phyloP scores from a whole-genome alignment of 495 filamentous ascomycete species.

The Tuber indicum region DNA sequence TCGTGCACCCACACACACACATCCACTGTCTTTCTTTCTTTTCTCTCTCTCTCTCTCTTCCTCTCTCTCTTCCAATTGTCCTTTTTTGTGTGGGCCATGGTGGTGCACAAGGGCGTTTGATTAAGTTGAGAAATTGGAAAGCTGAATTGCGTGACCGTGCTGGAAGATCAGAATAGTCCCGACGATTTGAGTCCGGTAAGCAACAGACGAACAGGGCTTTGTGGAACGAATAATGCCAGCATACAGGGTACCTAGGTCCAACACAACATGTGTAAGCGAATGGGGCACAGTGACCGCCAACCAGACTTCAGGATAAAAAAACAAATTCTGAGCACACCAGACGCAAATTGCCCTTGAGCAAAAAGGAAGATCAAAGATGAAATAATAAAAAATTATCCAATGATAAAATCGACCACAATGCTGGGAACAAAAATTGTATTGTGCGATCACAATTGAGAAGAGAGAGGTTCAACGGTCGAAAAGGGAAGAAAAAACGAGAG shows the following conservation, averaged over 20 bases:
- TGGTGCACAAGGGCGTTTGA: conserved; percentile 25
- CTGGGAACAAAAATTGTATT: neutral
- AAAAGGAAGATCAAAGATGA: conserved; percentile 33
- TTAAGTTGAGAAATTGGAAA: conserved; percentile 36
- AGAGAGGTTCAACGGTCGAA: neutral
- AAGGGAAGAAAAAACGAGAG: neutral
- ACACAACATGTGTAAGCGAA: conserved; percentile 36
- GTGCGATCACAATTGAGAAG: neutral
- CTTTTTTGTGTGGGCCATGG: conserved; percentile 7
- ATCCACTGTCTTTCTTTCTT: neutral
- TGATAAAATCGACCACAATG: conserved; percentile 5
- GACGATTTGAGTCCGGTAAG: conserved; percentile 39
- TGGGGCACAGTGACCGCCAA: conserved; percentile 30
- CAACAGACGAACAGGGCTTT: conserved; percentile 33
- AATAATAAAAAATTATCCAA: conserved; percentile 22
- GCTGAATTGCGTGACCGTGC: conserved; percentile 42
- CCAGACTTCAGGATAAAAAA: conserved; percentile 31
- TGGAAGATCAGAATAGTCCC: conserved; percentile 40
- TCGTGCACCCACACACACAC: neutral
- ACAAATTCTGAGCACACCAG: conserved; percentile 24
- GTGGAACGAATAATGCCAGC: conserved; percentile 34
- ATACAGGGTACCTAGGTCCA: conserved; percentile 34
- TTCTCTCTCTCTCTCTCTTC: conserved; percentile 8
- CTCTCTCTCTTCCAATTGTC: conserved; percentile 23
- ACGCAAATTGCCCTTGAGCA: conserved; percentile 16